Base-by-base conservation (phyloP, 441 rosid genomes). In the Kokia cookei region DNA sequence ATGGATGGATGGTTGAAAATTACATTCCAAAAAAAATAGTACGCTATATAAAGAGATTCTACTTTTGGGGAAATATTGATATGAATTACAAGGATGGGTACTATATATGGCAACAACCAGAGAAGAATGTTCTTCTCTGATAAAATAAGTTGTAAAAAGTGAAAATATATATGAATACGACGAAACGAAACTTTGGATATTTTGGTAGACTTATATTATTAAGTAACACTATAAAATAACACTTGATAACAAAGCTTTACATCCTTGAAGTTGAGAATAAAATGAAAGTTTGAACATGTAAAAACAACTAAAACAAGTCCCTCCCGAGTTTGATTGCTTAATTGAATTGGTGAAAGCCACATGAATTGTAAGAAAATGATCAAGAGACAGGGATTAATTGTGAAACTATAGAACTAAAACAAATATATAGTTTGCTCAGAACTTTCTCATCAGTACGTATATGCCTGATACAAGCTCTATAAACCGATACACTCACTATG, bases 401-500 rank as follows among this genome's bases (percentile, higher is more conserved):
- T 53, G 29, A 53, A 7, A 53, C 17, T 4, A 71, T 32, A 48
- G 35, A 15, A 65, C 19, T 12, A 45, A 65, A 58, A 58, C 63
- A 65, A n/a, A 42, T 26, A 76, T 63, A 74, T 61, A 66, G 26
- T 58, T n/a, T 66, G 73, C 47, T 50, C 65, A 71, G 72, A 69
- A 69, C 72, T 35, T 51, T 54, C 75, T 32, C 43, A 74, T 43
- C 64, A 42, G 37, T 19, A 32, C 37, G 13, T 59, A 67, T 55
- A 54, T 60, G 63, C 71, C 67, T 67, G 35, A 64, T 75, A 78
- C 66, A 77, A 72, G 57, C 78, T 69, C 60, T 73, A 75, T 70
- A 9, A 69, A 69, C 50, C 69, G 65, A 76, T 81, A 66, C 81
- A 79, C 84, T 73, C 79, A 35, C 68, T 71, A 72, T 17, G 24